Conservation (phyloP, 1,284 basidiomycete species). For the Malassezia psittaci region DNA sequence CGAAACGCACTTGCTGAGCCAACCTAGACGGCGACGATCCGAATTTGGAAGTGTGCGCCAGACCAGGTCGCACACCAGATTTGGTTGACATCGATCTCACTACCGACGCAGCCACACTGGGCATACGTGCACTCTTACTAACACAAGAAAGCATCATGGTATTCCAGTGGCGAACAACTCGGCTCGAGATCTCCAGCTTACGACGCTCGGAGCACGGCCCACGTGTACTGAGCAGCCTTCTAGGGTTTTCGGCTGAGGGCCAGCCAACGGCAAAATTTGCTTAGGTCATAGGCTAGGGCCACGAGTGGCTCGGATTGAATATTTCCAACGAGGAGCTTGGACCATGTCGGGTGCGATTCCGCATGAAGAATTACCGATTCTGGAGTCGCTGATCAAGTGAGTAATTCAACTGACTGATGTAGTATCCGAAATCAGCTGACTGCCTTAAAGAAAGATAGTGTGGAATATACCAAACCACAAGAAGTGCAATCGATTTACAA, state of each 20-base stretch:
- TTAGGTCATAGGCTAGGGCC: neutral
- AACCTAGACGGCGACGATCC: neutral
- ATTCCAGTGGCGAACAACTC: neutral
- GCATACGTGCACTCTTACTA: neutral
- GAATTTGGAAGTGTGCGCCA: neutral
- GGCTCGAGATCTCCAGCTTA: neutral
- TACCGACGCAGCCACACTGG: neutral
- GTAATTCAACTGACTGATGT: slow-evolving; percentile 38
- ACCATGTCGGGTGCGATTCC: slow-evolving; percentile 41
- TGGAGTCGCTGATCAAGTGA: slow-evolving; percentile 86
- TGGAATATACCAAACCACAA: slow-evolving; percentile 76
- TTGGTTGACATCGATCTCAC: slow-evolving; percentile 2
- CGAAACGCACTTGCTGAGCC: slow-evolving; percentile 11
- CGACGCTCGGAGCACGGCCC: neutral
- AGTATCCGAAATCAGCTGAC: slow-evolving; percentile 78
- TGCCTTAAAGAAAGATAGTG: slow-evolving; percentile 75
- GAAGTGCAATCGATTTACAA: slow-evolving; percentile 92
- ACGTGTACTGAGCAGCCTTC: neutral
- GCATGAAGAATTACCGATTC: slow-evolving; percentile 68
- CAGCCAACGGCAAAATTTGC: neutral
- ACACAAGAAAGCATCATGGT: slow-evolving; percentile 6
- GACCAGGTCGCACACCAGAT: neutral
- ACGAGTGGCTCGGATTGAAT: neutral
- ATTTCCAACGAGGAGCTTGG: neutral
- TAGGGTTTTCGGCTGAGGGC: neutral